phyloP scores from a whole-genome alignment of 768 basidiomycete species.

The Mycena vulgaris region DNA sequence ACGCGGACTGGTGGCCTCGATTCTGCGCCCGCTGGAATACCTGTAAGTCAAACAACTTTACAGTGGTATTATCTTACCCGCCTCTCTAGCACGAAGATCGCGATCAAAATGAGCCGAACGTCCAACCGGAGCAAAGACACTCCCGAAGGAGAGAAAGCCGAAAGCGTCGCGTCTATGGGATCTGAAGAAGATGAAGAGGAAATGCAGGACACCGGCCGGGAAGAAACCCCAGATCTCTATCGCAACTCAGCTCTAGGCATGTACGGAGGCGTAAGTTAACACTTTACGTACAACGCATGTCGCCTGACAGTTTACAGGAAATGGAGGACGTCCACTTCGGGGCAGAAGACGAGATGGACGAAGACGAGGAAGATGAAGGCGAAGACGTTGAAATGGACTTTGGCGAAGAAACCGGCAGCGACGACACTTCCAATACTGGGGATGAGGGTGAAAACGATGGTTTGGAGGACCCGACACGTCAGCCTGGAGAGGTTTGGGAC shows the following conservation, averaged over 20 bases:
- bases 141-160: constrained; percentile 62
- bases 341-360: constrained; percentile 85
- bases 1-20: constrained; percentile 85
- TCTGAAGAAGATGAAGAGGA: constrained; percentile 75
- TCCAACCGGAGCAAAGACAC: constrained; percentile 76
- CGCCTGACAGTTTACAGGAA: constrained; percentile 63
- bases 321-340: constrained; percentile 86
- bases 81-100: constrained; percentile 84
- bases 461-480: constrained; percentile 69
- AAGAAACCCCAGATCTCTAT: constrained; percentile 94
- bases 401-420: constrained; percentile 86
- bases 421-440: constrained; percentile 83
- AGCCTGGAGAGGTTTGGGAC: constrained; percentile 75
- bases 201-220: constrained; percentile 68
- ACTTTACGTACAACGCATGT: not conserved
- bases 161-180: constrained; percentile 63
- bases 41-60: constrained; percentile 69
- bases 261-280: constrained; percentile 84
- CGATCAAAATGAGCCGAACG: constrained; percentile 97
- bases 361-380: constrained; percentile 84
- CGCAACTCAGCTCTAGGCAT: constrained; percentile 97
- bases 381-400: constrained; percentile 93
- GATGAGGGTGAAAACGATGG: constrained; percentile 75
- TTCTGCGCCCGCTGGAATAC: constrained; percentile 91
- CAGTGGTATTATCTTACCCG: constrained; percentile 30